Evolutionary conservation across 2,329 filamentous ascomycete genomes (phyloP).

Genomic region (Phaeophleospora eucalypticola): DNA sequence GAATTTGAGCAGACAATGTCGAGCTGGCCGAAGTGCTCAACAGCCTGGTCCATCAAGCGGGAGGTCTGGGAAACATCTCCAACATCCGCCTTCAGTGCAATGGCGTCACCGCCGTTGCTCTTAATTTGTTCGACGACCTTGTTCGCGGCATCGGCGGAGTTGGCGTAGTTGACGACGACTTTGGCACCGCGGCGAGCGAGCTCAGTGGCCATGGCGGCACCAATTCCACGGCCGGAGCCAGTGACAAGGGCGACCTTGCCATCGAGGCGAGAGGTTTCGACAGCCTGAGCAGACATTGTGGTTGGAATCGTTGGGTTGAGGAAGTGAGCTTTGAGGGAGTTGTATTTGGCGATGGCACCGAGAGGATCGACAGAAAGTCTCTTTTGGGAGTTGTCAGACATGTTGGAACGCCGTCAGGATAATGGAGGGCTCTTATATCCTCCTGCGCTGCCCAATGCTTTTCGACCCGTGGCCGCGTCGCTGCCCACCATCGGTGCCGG

Average conservation of each 20-base stretch:
- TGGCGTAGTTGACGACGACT: slow-evolving; percentile 65
- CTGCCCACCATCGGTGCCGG: not conserved
- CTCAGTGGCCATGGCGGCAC: slow-evolving; percentile 62
- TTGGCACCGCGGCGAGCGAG: slow-evolving; percentile 62
- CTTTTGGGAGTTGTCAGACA: slow-evolving; percentile 14
- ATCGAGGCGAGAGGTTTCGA: slow-evolving; percentile 49
- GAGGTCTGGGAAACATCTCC: slow-evolving; percentile 60
- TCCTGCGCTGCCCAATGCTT: not conserved
- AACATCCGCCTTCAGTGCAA: slow-evolving; percentile 65
- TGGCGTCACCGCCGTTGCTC: slow-evolving; percentile 58
- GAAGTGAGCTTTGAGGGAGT: slow-evolving; percentile 18
- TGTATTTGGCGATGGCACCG: slow-evolving; percentile 23
- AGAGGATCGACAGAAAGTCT: slow-evolving; percentile 23
- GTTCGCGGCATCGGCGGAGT: slow-evolving; percentile 60
- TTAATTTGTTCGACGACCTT: slow-evolving; percentile 64
- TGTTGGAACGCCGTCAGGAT: slow-evolving; percentile 3
- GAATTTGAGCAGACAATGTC: slow-evolving; percentile 69
- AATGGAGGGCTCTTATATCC: slow-evolving; percentile 9
- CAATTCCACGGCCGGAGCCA: slow-evolving; percentile 60
- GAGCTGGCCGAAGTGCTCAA: slow-evolving; percentile 61
- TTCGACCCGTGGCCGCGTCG: no score
- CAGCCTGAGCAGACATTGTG: slow-evolving; percentile 35
- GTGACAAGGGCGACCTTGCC: slow-evolving; percentile 54
- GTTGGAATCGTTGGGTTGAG: slow-evolving; percentile 22
- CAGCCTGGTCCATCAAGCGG: slow-evolving; percentile 59